Conservation (phyloP, 768 basidiomycete species). For the Inosperma sp. region DNA sequence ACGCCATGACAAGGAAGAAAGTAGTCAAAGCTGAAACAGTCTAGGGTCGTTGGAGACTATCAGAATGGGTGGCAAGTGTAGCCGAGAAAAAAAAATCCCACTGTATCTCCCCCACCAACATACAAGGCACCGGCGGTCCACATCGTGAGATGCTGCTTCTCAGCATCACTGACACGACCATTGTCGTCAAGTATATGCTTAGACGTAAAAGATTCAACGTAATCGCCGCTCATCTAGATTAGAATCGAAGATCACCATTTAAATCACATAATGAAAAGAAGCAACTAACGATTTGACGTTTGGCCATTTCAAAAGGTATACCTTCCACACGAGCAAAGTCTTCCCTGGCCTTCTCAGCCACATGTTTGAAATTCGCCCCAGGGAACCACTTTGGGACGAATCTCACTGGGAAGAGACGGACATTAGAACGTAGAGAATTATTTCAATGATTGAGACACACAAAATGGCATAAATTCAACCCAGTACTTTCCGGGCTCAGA, state of each 20-base stretch:
- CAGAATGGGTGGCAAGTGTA: neutral
- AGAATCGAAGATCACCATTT: neutral
- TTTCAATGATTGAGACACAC: conserved; percentile 22
- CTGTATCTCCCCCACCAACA: conserved; percentile 38
- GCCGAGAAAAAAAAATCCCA: conserved; percentile 9
- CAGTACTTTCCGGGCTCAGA: conserved; percentile 33
- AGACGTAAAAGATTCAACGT: conserved; percentile 31
- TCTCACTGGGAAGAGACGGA: conserved; percentile 25
- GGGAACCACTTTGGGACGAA: conserved; percentile 42
- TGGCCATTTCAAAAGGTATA: conserved; percentile 31
- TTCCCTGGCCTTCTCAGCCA: conserved; percentile 18
- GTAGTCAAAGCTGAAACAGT: conserved; percentile 4
- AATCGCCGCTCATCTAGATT: conserved; percentile 11
- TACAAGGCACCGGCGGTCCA: conserved; percentile 30
- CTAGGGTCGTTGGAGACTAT: neutral
- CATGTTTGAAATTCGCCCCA: conserved; percentile 37
- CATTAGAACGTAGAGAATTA: neutral
- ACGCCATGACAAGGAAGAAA: conserved; percentile 25
- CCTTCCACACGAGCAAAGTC: conserved; percentile 20
- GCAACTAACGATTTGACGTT: conserved; percentile 28
- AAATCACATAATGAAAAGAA: neutral
- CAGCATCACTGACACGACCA: conserved; percentile 20
- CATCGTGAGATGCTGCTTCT: conserved; percentile 27
- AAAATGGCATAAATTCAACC: conserved; percentile 38
- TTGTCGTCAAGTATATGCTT: conserved; percentile 25